Conservation (phyloP, 1,139 yeast genomes). For the Nadsonia commutata region DNA sequence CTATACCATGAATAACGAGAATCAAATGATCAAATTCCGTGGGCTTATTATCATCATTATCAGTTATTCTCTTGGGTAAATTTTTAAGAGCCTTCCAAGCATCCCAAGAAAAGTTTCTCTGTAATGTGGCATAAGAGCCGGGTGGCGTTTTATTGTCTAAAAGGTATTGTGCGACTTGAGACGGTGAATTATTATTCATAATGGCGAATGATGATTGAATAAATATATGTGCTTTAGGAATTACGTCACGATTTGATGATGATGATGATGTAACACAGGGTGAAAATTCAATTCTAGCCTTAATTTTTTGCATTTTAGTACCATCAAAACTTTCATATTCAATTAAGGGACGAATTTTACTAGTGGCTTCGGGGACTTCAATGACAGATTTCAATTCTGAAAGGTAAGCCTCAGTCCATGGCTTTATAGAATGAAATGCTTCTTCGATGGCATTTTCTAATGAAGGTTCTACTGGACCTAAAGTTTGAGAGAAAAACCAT, state of each 20-base stretch:
- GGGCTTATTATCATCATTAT: constrained; percentile 16
- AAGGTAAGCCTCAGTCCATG: constrained; percentile 22
- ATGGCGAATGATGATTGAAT: constrained; percentile 11
- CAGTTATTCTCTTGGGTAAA: constrained; percentile 20
- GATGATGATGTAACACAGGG: constrained; percentile 11
- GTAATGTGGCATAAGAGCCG: constrained; percentile 15
- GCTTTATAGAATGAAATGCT: constrained; percentile 18
- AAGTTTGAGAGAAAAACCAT: constrained; percentile 23
- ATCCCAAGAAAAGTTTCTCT: constrained; percentile 18
- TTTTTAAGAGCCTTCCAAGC: constrained; percentile 16
- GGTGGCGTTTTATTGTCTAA: constrained; percentile 18
- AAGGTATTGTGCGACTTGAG: constrained; percentile 15
- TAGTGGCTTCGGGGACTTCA: constrained; percentile 21
- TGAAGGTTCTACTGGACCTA: constrained; percentile 23
- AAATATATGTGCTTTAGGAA: constrained; percentile 8
- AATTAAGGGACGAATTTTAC: constrained; percentile 16
- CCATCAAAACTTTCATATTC: constrained; percentile 11
- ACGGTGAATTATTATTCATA: constrained; percentile 11
- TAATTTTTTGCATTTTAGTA: constrained; percentile 9
- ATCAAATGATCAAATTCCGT: constrained; percentile 38
- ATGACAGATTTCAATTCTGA: constrained; percentile 20
- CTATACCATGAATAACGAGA: constrained; percentile 85
- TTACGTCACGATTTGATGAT: neutral
- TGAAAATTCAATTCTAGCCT: constrained; percentile 18
- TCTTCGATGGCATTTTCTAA: constrained; percentile 18